Conservation (phyloP, 2,329 filamentous ascomycete species). For the Botrytis porri region DNA sequence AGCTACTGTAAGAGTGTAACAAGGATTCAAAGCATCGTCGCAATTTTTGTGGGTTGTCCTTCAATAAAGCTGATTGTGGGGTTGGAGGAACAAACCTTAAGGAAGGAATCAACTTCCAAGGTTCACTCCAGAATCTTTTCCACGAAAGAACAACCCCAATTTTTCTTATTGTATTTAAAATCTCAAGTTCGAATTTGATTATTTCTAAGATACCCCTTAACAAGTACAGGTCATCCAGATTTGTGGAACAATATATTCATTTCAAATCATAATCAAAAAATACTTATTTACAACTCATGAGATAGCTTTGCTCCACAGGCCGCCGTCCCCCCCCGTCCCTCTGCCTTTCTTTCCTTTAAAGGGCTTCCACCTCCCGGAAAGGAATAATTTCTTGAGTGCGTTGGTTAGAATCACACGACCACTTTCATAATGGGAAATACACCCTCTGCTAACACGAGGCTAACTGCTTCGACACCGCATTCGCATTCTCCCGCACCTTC, state of each 20-base stretch:
- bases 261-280: constrained; percentile 3
- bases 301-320: neutral
- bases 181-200: neutral
- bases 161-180: neutral
- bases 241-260: neutral
- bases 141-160: neutral
- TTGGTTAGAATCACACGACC: constrained; percentile 25
- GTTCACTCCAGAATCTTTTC: constrained; percentile 12
- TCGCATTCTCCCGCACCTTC: constrained; percentile 34
- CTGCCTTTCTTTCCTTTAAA: neutral
- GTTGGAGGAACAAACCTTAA: neutral
- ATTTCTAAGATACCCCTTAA: constrained; percentile 1
- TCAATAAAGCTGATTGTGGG: constrained; percentile 13
- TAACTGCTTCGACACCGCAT: constrained; percentile 38
- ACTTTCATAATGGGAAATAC: constrained; percentile 45
- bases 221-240: neutral
- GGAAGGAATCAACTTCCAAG: constrained; percentile 8
- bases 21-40: constrained; percentile 9
- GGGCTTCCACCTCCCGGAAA: neutral
- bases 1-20: neutral
- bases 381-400: constrained; percentile 3
- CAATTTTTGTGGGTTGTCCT: constrained; percentile 4
- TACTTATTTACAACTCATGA: neutral
- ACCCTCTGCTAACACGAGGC: constrained; percentile 42
- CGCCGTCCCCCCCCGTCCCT: neutral